Evolutionary conservation across 2,329 filamentous ascomycete genomes (phyloP), one percentile per base, ranked within the genome.

Genomic region (Phaeophleospora eucalypticola): DNA sequence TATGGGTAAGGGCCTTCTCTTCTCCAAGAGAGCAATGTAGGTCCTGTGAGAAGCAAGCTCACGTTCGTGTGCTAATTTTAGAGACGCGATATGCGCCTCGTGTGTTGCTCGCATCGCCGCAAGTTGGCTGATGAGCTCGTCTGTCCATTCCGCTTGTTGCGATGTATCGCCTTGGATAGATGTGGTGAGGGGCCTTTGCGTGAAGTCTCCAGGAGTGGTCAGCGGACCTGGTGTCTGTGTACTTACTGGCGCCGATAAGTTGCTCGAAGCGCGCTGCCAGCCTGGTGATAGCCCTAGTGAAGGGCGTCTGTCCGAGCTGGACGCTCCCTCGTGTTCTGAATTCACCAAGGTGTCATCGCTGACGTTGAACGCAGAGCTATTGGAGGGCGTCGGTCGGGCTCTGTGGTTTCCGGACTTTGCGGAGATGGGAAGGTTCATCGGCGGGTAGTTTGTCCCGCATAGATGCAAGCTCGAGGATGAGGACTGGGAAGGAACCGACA

Each of bases 11-110:
- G 34, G 7, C 19, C 34, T 51, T 66, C 65, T 41, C 18, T 49
- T 45, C 53, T 73, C 70, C 29, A 72, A 60, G 14, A 67, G 58
- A 39, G 56, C 57, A 33, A 68, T 60, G 51, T 72, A 68, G 17
- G 66, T 59, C 18, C 58, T 63, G 27, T 70, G 49, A 6, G 67
- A 67, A n/a, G 62, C 60, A 8, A 72, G 45, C 57, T 72, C 70
- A 20, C 61, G 62, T 14, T 59, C 58, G 52, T 73, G 69, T n/a
- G 67, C 56, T 33, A 66, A 63, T 42, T 56, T 58, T 33, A 73
- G 54, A 41, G 59, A 68, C 14, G 51, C 50, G 16, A 70, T 48
- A 43, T 71, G 66, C 3, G 65, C 60, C 46, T 73, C 68, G 47
- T 72, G 68, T 10, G 68, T 65, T 18, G 53, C 56, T 37, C 63